Conservation (phyloP, 2,329 filamentous ascomycete genomes). For the Aureobasidium uvarum region DNA sequence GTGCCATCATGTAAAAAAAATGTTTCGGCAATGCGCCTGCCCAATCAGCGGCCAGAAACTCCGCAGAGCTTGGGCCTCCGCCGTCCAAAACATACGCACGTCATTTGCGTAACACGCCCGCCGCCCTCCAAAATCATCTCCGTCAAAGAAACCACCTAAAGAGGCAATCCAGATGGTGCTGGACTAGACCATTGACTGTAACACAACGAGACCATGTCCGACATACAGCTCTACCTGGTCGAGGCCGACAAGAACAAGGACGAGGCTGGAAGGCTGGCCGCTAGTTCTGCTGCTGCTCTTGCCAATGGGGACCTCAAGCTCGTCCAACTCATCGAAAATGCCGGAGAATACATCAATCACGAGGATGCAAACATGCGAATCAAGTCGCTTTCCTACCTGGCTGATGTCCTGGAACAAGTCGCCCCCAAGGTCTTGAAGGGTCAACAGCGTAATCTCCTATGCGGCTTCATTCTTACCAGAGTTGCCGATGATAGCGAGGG, state of each 20-base stretch:
- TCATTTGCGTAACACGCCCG: conserved; percentile 15
- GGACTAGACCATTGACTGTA: conserved; percentile 25
- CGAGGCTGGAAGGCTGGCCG: conserved; percentile 47
- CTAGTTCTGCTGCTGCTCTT: conserved; percentile 49
- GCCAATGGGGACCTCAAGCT: conserved; percentile 60
- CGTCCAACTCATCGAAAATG: conserved; percentile 60
- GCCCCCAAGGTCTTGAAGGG: conserved; percentile 56
- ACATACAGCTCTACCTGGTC: conserved; percentile 53
- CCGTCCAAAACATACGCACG: conserved; percentile 1
- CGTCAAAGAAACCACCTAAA: background rate
- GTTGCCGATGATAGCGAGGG: conserved; percentile 57
- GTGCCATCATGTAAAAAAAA: conserved; percentile 17
- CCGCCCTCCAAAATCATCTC: background rate
- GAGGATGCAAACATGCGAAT: conserved; percentile 60
- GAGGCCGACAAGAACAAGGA: conserved; percentile 50
- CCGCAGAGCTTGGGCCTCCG: conserved; percentile 3
- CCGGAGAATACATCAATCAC: conserved; percentile 66
- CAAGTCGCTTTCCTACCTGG: conserved; percentile 56
- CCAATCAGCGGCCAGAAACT: conserved; percentile 10
- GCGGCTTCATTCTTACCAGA: conserved; percentile 63
- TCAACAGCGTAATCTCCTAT: conserved; percentile 61
- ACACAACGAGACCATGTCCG: conserved; percentile 45
- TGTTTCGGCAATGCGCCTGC: conserved; percentile 14
- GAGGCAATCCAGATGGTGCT: background rate
- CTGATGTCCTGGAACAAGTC: conserved; percentile 52